These are phyloP conservation scores for Dipteronia dyeriana DNA, from an alignment of 345 rosid genomes.

Conservation along the genomic window DNA sequence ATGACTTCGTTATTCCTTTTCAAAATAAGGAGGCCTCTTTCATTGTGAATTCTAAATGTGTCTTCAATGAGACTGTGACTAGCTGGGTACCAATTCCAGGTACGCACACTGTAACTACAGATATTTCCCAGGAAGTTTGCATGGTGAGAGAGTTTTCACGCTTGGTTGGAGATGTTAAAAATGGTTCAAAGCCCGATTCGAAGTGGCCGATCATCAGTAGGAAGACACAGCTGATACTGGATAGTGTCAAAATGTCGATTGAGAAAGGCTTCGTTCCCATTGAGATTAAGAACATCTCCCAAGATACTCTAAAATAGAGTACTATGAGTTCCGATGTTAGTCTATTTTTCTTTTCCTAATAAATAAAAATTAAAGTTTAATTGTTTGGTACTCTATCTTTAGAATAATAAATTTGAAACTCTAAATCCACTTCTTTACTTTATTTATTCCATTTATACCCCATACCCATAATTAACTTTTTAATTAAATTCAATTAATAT, in stretches of 20 bases:
- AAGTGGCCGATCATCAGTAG: conserved; percentile 67
- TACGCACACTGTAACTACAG: conserved; percentile 43
- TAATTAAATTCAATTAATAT: no score
- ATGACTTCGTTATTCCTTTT: conserved; percentile 68
- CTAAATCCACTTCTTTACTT: no score
- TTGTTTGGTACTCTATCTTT: no score
- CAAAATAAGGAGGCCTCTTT: conserved; percentile 61
- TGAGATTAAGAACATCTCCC: background rate
- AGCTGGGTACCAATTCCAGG: conserved; percentile 45
- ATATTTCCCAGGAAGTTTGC: conserved; percentile 72
- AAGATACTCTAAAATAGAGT: no score
- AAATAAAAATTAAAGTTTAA: no score
- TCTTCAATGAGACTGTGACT: conserved; percentile 52
- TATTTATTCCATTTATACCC: no score
- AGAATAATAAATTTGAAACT: no score
- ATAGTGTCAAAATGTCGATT: conserved; percentile 71
- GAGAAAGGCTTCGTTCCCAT: conserved; percentile 51
- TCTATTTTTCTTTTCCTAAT: no score
- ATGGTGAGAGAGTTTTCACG: conserved; percentile 79
- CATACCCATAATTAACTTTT: no score
- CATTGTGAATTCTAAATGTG: conserved; percentile 39
- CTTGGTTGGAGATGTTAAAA: conserved; percentile 54
- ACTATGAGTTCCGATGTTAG: no score
- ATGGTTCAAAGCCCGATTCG: conserved; percentile 61
- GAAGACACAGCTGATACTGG: conserved; percentile 74